These are phyloP conservation scores for Globisporangium echinulatum DNA, from an alignment of 352 stramenopile species.

Conservation along the genomic window DNA sequence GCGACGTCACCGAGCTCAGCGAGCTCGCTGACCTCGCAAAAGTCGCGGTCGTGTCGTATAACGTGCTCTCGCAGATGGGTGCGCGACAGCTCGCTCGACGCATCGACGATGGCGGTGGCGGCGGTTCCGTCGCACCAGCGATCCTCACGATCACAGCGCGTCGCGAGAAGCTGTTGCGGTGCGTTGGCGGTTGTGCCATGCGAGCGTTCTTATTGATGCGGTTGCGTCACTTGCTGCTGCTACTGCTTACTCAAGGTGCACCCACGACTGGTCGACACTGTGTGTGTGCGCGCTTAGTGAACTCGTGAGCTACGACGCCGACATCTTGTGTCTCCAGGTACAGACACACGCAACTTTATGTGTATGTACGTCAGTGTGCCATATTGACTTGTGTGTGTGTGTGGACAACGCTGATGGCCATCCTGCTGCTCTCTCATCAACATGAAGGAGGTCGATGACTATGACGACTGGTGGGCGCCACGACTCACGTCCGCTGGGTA, in stretches of 20 bases:
- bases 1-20: constrained; percentile 33
- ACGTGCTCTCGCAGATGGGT: constrained; percentile 78
- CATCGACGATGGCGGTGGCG: constrained; percentile 29
- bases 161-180: constrained; percentile 50
- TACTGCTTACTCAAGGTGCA: not conserved
- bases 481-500: constrained; percentile 65
- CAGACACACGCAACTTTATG: not conserved
- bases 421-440: too few species aligned
- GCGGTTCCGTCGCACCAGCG: constrained; percentile 33
- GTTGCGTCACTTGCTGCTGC: not conserved
- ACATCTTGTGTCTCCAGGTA: constrained; percentile 83
- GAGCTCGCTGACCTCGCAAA: constrained; percentile 47
- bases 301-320: constrained; percentile 67
- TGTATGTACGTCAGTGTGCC: not conserved
- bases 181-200: not conserved
- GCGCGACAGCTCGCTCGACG: constrained; percentile 34
- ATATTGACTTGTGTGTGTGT: not conserved
- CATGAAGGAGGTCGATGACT: constrained; percentile 77
- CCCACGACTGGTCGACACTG: not conserved
- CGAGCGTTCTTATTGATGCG: not conserved
- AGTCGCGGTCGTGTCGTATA: constrained; percentile 72
- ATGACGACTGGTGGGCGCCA: constrained; percentile 76
- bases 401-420: too few species aligned
- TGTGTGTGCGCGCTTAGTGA: constrained; percentile 25
- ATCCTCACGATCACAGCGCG: constrained; percentile 54